These are phyloP conservation scores for Cadophora gregata DNA, from an alignment of 2,329 filamentous ascomycete genomes.

Conservation along the genomic window DNA sequence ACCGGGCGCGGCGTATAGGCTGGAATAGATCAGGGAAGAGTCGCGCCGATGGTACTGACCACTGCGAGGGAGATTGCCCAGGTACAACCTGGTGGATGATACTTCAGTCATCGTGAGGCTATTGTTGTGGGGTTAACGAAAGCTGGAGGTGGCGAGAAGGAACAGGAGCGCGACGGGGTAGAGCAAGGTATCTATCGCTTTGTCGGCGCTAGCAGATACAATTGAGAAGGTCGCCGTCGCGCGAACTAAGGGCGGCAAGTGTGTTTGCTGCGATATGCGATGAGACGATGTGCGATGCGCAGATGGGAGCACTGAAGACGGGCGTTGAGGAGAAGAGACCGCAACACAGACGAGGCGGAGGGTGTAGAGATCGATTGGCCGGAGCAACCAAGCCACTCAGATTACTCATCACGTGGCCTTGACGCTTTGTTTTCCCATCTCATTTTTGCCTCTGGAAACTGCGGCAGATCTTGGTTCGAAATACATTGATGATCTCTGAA, in stretches of 20 bases:
- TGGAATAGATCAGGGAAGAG: background rate
- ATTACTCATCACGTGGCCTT: background rate
- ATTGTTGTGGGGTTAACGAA: slow-evolving; percentile 15
- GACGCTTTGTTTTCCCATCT: background rate
- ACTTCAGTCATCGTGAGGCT: slow-evolving; percentile 73
- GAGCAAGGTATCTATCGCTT: slow-evolving; percentile 5
- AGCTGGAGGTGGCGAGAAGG: slow-evolving; percentile 5
- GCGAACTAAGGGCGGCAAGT: slow-evolving; percentile 15
- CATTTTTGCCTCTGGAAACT: background rate
- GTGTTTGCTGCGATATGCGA: background rate
- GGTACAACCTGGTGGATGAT: slow-evolving; percentile 91
- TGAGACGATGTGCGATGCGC: background rate
- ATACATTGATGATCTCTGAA: background rate
- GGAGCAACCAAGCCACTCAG: background rate
- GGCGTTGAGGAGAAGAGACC: slow-evolving; percentile 4
- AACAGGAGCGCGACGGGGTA: background rate
- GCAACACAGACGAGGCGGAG: background rate
- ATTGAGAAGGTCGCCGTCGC: background rate
- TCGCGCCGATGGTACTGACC: slow-evolving; percentile 63
- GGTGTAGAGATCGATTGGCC: background rate
- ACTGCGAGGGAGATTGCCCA: slow-evolving; percentile 96
- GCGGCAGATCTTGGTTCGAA: background rate
- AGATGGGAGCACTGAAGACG: slow-evolving; percentile 3
- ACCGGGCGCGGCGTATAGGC: background rate
- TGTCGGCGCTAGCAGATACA: background rate